Base-by-base conservation (phyloP, 495 filamentous ascomycete species). In the Penicillium goetzii region DNA sequence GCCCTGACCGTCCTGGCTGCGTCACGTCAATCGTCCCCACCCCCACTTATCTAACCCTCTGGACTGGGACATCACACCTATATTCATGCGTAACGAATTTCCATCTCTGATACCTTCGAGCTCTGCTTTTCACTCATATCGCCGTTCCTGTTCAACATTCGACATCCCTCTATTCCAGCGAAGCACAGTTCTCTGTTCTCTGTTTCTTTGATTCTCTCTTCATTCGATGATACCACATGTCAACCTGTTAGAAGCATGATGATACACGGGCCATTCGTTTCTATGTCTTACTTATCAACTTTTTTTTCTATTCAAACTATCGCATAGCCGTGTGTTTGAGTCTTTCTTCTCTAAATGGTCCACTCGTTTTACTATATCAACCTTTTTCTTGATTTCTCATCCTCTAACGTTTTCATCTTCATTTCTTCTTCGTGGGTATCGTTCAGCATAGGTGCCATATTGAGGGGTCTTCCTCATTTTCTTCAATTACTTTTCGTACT, bases 221-320 rank as follows among this genome's bases (percentile, higher is more conserved):
- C 54, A 11, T 61, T 72, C 60, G 58, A 74, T 72, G 73, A 75
- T 75, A 75, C 73, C 73, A 75, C 58, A 65, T 69, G 68, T 69
- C 63, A 60, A 56, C 60, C 59, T 70, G 70, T 72, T 73, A 74
- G 72, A 74, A 68, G 66, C 64, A 68, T 68, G 61, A 68, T 67
- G 52, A 67, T 68, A 76, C 68, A 76, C 66, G 65, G 70, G 63
- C 64, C 73, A 74, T 69, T 75, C 68, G 63, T 68, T 73, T 60
- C 34, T 17, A 41, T 61, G 28, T 34, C n/a, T 54, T n/a, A n/a
- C 17, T 55, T 43, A 28, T 45, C 51, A 61, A 50, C 11, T 19
- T 23, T 19, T 52, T 34, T 21, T 40, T 40, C 36, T 21, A 21
- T 34, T 55, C 30, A 34, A 30, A 55, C 30, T 23, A 25, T 1